Percentiles rank a stretch among this genome's conserved stretches.
Evolutionary conservation across 1,284 basidiomycete genomes (phyloP).

Genomic region (Caloboletus firmus): DNA sequence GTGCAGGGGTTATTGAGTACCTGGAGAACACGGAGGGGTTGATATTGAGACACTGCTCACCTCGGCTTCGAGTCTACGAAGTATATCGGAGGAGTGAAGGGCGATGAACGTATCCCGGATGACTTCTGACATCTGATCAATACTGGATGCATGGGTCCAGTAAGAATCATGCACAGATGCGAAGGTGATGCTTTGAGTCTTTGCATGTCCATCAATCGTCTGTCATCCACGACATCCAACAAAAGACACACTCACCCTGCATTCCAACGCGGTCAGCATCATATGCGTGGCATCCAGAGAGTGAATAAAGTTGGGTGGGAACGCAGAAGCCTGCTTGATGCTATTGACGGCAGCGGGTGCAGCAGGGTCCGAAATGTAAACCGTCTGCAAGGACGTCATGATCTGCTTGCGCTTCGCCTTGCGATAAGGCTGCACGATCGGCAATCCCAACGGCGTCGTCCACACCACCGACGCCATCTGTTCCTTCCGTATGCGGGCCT

Average conservation of each 20-base stretch:
- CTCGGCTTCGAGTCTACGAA: slow-evolving; percentile 61
- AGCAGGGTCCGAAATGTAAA: slow-evolving; percentile 93
- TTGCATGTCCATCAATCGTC: slow-evolving; percentile 8
- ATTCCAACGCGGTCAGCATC: slow-evolving; percentile 96
- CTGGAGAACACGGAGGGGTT: neutral
- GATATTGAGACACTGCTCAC: slow-evolving; percentile 36
- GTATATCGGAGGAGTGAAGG: slow-evolving; percentile 85
- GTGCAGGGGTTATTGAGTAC: neutral
- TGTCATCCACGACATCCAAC: neutral
- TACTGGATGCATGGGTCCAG: slow-evolving; percentile 92
- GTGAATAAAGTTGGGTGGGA: slow-evolving; percentile 99
- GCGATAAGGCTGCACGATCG: slow-evolving; percentile 96
- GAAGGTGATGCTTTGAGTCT: slow-evolving; percentile 78
- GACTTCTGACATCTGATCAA: slow-evolving; percentile 87
- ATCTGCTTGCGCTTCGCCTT: slow-evolving; percentile 83
- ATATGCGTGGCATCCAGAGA: slow-evolving; percentile 98
- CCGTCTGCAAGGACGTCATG: slow-evolving; percentile 83
- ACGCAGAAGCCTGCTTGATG: slow-evolving; percentile 89
- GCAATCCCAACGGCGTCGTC: slow-evolving; percentile 93
- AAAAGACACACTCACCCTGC: slow-evolving; percentile 57
- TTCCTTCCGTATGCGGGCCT: slow-evolving; percentile 66
- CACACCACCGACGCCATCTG: slow-evolving; percentile 97
- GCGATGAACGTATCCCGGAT: slow-evolving; percentile 95
- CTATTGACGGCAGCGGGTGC: slow-evolving; percentile 80
- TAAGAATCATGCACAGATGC: slow-evolving; percentile 99